Evolutionary conservation across 768 basidiomycete species (phyloP), one percentile per base, ranked within the genome.

Genomic region (Pisolithus tinctorius): DNA sequence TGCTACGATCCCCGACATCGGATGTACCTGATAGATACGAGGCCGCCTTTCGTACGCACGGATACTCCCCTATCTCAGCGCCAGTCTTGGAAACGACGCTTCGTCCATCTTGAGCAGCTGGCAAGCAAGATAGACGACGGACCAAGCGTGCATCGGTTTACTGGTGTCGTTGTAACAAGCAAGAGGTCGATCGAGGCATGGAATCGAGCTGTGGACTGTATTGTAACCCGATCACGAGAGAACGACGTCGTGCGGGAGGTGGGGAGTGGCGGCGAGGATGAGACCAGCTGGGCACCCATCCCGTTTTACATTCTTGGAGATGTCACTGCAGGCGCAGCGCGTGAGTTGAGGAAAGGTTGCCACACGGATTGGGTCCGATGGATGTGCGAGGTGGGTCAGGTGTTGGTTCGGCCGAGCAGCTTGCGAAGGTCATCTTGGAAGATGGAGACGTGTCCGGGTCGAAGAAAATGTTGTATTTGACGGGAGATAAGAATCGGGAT

Each of bases 401-500:
- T 7, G 72, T 82, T 2, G 92, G 91, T 4, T 87, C 76, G 14
- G 80, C 79, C n/a, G 83, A 83, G 58, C 70, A 74, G 36, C 80
- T 91, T 11, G 87, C 81, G 1, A 69, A 64, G 14, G 86, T 81
- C 60, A 87, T 93, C 54, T 58, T 85, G 42, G 43, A 55, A 0
- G 73, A 77, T 47, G 51, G 39, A 11, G 72, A 61, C 29, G 25
- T 43, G 5, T 55, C 31, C 30, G 17, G 23, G 29, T 34, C 30
- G 4, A 55, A 31, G 31, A 57, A 49, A 25, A 61, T 93, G 45
- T 64, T 93, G 6, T 92, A 90, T 62, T 75, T 95, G 8, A 88
- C 83, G 10, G 91, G 91, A 20, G 92, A 93, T 75, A 94, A 93
- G 72, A 91, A 88, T 52, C 73, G 80, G 16, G 87, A 90, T 55